Evolutionary conservation across 768 basidiomycete genomes (phyloP).

Genomic region (Mycena metata): DNA sequence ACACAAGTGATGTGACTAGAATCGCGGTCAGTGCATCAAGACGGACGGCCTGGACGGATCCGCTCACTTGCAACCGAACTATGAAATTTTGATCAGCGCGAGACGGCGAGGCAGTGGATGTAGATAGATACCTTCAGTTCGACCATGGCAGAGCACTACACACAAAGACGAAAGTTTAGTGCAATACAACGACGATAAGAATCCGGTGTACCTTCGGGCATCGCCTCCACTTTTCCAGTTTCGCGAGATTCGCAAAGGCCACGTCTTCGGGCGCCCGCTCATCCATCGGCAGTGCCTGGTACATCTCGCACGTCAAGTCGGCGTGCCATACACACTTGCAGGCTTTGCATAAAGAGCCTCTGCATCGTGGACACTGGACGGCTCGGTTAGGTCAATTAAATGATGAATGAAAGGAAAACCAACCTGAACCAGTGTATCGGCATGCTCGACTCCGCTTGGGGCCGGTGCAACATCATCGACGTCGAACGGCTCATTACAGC

Average conservation of each 20-base stretch:
- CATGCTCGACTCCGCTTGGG: slow-evolving; percentile 34
- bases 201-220: slow-evolving; percentile 38
- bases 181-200: not conserved
- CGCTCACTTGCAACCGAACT: slow-evolving; percentile 42
- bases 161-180: no score
- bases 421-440: slow-evolving; percentile 36
- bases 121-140: slow-evolving; percentile 47
- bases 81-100: not conserved
- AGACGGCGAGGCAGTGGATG: not conserved
- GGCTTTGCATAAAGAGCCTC: slow-evolving; percentile 35
- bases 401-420: not conserved
- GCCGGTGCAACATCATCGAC: slow-evolving; percentile 39
- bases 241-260: slow-evolving; percentile 39
- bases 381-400: no score
- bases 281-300: slow-evolving; percentile 36
- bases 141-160: slow-evolving; percentile 42
- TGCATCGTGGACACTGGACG: slow-evolving; percentile 42
- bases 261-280: slow-evolving; percentile 40
- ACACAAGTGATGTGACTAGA: slow-evolving; percentile 39
- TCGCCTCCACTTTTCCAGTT: slow-evolving; percentile 40
- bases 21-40: not conserved
- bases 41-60: not conserved
- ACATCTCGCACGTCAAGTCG: slow-evolving; percentile 40
- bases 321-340: slow-evolving; percentile 41
- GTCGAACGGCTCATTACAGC: slow-evolving; percentile 41